Conservation (phyloP, 306 rosid genomes). For the Inga oerstediana region DNA sequence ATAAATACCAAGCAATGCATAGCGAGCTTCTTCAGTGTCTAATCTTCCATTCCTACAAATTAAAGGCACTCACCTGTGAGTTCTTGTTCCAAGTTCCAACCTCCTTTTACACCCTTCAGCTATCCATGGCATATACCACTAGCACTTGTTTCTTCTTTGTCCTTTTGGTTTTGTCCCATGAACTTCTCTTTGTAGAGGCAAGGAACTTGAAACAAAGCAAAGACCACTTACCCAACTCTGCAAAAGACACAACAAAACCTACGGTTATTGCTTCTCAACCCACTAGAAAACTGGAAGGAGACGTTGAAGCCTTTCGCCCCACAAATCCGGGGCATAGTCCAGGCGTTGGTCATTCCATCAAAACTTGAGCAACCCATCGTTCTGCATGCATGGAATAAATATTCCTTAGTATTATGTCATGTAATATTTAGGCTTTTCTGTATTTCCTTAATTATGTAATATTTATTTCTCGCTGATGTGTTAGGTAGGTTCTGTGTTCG, state of each 20-base stretch:
- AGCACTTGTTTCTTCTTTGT: constrained; percentile 47
- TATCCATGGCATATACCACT: constrained; percentile 53
- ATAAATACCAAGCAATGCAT: too few relatives aligned
- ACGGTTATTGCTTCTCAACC: neutral
- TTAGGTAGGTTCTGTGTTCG: too few relatives aligned
- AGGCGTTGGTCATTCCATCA: constrained; percentile 75
- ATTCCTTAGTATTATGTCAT: too few relatives aligned
- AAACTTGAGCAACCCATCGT: constrained; percentile 20
- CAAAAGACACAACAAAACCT: neutral
- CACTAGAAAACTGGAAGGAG: constrained; percentile 32
- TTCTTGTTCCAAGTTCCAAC: too few relatives aligned
- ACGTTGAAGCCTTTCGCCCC: constrained; percentile 65
- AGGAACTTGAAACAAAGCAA: constrained; percentile 48
- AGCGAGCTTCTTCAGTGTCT: too few relatives aligned
- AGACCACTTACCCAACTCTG: neutral
- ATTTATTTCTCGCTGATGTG: too few relatives aligned
- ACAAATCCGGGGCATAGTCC: constrained; percentile 83
- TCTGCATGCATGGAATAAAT: too few relatives aligned
- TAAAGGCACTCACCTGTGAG: too few relatives aligned
- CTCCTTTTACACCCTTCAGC: neutral
- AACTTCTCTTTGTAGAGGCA: constrained; percentile 48
- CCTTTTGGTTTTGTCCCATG: constrained; percentile 54
- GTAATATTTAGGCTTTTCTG: too few relatives aligned
- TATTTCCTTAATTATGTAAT: too few relatives aligned
- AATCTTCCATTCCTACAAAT: too few relatives aligned